Conservation (phyloP, 1,284 basidiomycete species). For the Phaffia rhodozyma region DNA sequence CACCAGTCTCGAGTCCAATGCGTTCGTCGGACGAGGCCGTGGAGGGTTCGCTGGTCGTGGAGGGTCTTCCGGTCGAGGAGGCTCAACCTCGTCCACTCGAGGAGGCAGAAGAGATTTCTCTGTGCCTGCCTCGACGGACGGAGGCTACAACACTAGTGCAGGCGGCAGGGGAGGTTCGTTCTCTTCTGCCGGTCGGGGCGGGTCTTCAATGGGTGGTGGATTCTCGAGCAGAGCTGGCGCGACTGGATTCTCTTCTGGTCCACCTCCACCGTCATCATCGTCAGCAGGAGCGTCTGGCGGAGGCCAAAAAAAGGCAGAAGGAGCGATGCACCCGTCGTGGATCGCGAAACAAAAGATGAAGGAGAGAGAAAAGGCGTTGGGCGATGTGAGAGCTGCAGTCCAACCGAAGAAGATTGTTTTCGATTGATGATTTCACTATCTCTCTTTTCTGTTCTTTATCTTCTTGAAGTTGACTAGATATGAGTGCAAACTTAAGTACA, state of each 20-base stretch:
- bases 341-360: constrained; percentile 18
- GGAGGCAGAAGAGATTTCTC: constrained; percentile 1
- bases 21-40: not conserved
- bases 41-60: not conserved
- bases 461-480: not conserved
- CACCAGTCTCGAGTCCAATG: not conserved
- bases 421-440: not conserved
- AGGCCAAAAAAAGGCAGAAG: not conserved
- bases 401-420: constrained; percentile 18
- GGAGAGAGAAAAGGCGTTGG: constrained; percentile 13
- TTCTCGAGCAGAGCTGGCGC: not conserved
- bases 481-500: too few species aligned
- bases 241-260: not conserved
- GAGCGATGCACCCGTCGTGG: constrained; percentile 13
- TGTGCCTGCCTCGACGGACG: not conserved
- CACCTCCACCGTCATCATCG: not conserved
- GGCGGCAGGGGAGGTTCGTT: not conserved
- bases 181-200: too few species aligned
- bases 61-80: not conserved
- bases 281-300: not conserved
- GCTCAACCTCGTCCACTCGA: constrained; percentile 3
- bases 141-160: not conserved
- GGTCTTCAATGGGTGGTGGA: not conserved
- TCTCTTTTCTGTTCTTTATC: not conserved
- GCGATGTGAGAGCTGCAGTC: not conserved